Percentiles rank a stretch among this genome's conserved stretches.
phyloP scores from a whole-genome alignment of 768 basidiomycete genomes.

The Peribolospora baueri region DNA sequence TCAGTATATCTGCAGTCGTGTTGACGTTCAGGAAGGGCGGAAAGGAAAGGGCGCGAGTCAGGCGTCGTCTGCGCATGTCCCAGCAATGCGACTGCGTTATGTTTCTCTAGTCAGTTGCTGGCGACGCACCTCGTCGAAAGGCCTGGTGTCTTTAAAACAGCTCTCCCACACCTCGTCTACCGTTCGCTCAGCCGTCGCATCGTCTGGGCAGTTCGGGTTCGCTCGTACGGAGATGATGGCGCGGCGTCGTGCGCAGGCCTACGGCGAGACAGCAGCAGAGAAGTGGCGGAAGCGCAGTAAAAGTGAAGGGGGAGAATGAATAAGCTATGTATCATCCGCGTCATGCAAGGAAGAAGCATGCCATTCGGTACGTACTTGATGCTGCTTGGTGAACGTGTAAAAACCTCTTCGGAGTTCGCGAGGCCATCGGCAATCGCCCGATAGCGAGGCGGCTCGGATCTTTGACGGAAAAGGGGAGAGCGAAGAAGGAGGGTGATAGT shows the following conservation, averaged over 20 bases:
- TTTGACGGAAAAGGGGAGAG: slow-evolving; percentile 18
- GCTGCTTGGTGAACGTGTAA: slow-evolving; percentile 67
- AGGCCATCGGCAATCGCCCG: slow-evolving; percentile 72
- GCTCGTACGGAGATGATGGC: slow-evolving; percentile 55
- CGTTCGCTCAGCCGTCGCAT: slow-evolving; percentile 53
- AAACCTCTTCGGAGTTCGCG: slow-evolving; percentile 59
- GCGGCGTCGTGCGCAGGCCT: slow-evolving; percentile 77
- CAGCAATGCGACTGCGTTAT: too few species aligned
- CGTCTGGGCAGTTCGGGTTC: slow-evolving; percentile 56
- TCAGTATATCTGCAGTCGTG: too few species aligned
- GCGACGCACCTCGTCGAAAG: slow-evolving; percentile 67
- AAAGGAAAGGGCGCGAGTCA: too few species aligned
- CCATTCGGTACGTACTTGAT: slow-evolving; percentile 37
- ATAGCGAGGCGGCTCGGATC: slow-evolving; percentile 86
- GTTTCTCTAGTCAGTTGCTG: too few species aligned
- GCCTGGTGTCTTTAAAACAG: slow-evolving; percentile 80
- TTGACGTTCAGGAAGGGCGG: too few species aligned
- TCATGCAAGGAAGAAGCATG: slow-evolving; percentile 2
- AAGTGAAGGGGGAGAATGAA: slow-evolving; percentile 5
- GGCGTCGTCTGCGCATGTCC: too few species aligned
- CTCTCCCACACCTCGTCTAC: slow-evolving; percentile 96
- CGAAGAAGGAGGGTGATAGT: background rate
- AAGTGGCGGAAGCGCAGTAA: background rate
- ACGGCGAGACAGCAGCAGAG: background rate
- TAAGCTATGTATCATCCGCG: background rate